phyloP scores from a whole-genome alignment of 768 basidiomycete genomes.

The Butyriboletus loyo region DNA sequence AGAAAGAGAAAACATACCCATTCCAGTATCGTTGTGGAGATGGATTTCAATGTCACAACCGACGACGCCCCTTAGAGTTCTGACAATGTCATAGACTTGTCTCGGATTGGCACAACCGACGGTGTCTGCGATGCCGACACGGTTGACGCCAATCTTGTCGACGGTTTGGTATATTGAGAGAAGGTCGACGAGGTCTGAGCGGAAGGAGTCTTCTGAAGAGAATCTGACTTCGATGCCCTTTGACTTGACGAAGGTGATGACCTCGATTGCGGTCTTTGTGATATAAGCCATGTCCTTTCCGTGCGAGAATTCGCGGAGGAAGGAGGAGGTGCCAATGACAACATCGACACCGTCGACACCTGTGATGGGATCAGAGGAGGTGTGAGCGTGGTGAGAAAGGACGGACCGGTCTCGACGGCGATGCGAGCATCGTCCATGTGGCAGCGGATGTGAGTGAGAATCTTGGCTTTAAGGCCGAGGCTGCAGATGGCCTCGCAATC shows the following conservation, averaged over 20 bases:
- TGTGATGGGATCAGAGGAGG: slow-evolving; percentile 26
- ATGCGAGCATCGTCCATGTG: slow-evolving; percentile 99
- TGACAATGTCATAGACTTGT: slow-evolving; percentile 97
- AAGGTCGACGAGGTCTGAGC: slow-evolving; percentile 97
- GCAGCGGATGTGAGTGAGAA: slow-evolving; percentile 98
- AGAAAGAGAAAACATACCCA: slow-evolving; percentile 52
- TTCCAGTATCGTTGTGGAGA: slow-evolving; percentile 97
- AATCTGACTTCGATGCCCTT: slow-evolving; percentile 99
- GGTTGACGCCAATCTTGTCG: slow-evolving; percentile 98
- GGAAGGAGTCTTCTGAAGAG: slow-evolving; percentile 99
- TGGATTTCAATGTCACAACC: slow-evolving; percentile 97
- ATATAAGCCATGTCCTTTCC: slow-evolving; percentile 99
- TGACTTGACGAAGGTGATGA: slow-evolving; percentile 99
- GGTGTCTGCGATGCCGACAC: slow-evolving; percentile 98
- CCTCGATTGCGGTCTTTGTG: slow-evolving; percentile 97
- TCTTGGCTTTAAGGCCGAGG: slow-evolving; percentile 93
- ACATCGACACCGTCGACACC: slow-evolving; percentile 99
- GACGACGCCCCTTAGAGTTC: slow-evolving; percentile 94
- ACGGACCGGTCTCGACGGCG: slow-evolving; percentile 92
- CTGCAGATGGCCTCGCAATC: slow-evolving; percentile 99
- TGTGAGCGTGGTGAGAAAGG: not conserved
- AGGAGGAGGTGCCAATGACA: slow-evolving; percentile 98
- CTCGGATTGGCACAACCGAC: slow-evolving; percentile 98
- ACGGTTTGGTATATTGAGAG: slow-evolving; percentile 99
- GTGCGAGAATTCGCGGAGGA: slow-evolving; percentile 99